Evolutionary conservation across 495 filamentous ascomycete genomes (phyloP).

Genomic region (Lepidopterella palustris): DNA sequence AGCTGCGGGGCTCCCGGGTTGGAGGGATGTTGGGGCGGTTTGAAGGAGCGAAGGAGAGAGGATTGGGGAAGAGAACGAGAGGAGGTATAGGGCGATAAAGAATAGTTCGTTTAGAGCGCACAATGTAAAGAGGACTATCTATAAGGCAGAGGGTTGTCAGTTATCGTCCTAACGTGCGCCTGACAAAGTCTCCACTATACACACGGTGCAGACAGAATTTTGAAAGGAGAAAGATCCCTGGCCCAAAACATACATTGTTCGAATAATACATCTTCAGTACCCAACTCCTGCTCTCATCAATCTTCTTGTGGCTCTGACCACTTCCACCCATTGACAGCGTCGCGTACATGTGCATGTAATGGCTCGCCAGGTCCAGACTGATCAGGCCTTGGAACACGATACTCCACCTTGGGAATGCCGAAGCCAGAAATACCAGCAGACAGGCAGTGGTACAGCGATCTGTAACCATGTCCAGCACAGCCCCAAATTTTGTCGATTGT

Average conservation of each 20-base stretch:
- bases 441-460: slow-evolving; percentile 93
- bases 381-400: slow-evolving; percentile 92
- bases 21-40: slow-evolving; percentile 45
- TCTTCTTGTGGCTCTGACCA: slow-evolving; percentile 84
- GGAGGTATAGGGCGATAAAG: slow-evolving; percentile 95
- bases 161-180: not conserved
- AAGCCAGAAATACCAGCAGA: slow-evolving; percentile 84
- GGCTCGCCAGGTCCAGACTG: slow-evolving; percentile 82
- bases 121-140: slow-evolving; percentile 88
- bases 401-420: slow-evolving; percentile 85
- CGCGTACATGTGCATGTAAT: slow-evolving; percentile 99
- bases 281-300: slow-evolving; percentile 70
- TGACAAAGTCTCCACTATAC: not conserved
- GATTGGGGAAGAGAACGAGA: slow-evolving; percentile 86
- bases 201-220: not conserved
- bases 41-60: slow-evolving; percentile 76
- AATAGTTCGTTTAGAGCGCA: slow-evolving; percentile 90
- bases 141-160: slow-evolving; percentile 13
- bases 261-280: slow-evolving; percentile 93
- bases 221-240: slow-evolving; percentile 10
- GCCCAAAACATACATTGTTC: slow-evolving; percentile 66
- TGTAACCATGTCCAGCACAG: slow-evolving; percentile 95
- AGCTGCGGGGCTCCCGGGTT: slow-evolving; percentile 59
- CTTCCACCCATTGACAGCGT: slow-evolving; percentile 74
- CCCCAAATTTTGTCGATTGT: slow-evolving; percentile 89